Base-by-base conservation (phyloP, 495 filamentous ascomycete genomes). In the Trichocladium antarcticum region DNA sequence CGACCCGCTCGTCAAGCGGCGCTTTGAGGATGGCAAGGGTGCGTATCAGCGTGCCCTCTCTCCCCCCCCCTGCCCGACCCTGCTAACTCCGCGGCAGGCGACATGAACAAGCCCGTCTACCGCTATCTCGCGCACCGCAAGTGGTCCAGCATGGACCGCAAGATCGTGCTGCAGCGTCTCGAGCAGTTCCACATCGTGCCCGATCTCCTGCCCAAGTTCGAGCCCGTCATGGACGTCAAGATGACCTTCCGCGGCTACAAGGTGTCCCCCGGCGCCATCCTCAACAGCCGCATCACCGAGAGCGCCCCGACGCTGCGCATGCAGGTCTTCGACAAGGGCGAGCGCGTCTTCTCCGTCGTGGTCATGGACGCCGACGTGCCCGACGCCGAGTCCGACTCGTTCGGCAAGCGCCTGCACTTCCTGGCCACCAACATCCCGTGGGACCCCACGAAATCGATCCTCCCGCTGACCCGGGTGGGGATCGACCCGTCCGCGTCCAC, bases 61-160 rank as follows among this genome's bases (percentile, higher is more conserved):
- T 3, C 14, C 1, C 7, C 10, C 19, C 5, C 15, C 40, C 29
- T 12, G 0, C 8, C 21, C 3, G 24, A 20, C n/a, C 27, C 31
- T 19, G 21, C 62, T 65, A 58, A 68, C 37, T 22, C 2, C 31
- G 31, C 11, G 10, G 5, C 43, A 95, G 88, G 86, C 42, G 87
- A 96, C 61, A 90, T 96, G 89, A 82, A 79, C 68, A 92, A 94
- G 66, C 93, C 92, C 32, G 85, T 99, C 63, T 99, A 99, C 73
- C 87, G 90, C 34, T 82, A 83, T 62, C 79, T 97, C 40, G 84
- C 89, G 45, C 77, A 96, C 62, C 71, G 72, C 46, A 85, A 90
- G 72, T 99, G 93, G 93, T 78, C 83, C 50, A 56, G 58, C 43
- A 55, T 70, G 55, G 74, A 81, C 54, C 85, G 88, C 68, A 79